Evolutionary conservation across 176 grass and related monocot species (phyloP).

Genomic region (Aechmea fasciata): DNA sequence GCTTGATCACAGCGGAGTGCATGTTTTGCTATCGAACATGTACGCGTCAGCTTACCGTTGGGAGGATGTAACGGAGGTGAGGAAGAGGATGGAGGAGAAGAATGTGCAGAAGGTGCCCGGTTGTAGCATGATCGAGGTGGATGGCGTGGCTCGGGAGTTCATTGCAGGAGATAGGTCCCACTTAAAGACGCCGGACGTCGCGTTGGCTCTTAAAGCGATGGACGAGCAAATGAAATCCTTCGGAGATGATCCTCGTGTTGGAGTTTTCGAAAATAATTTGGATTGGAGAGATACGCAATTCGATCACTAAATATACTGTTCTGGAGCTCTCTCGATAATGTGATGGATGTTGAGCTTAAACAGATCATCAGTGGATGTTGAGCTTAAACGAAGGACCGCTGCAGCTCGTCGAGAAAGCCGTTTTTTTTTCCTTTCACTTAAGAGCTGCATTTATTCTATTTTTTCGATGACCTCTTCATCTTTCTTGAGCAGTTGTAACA

Average conservation of each 20-base stretch:
- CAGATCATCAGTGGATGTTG: no score
- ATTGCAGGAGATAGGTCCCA: conserved; percentile 43
- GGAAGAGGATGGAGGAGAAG: conserved; percentile 31
- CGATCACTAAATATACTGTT: not conserved
- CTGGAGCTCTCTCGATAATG: no score
- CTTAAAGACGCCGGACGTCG: conserved; percentile 22
- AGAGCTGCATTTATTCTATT: no score
- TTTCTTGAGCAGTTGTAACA: no score
- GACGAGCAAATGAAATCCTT: conserved; percentile 25
- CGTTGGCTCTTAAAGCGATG: conserved; percentile 6
- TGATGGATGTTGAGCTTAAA: no score
- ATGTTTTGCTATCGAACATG: conserved; percentile 52
- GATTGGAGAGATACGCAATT: not conserved
- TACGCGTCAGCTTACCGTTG: conserved; percentile 37
- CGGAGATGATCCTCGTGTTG: not conserved
- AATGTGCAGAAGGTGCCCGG: conserved; percentile 28
- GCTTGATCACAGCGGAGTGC: conserved; percentile 41
- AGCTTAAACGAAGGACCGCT: no score
- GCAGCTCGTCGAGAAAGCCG: no score
- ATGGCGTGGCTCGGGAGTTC: conserved; percentile 44
- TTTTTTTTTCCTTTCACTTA: no score
- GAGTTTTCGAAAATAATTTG: not conserved
- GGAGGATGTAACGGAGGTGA: conserved; percentile 28
- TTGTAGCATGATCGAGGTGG: conserved; percentile 47
- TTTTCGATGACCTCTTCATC: no score